A percentile compares a stretch with the other conserved stretches of the same genome.
phyloP scores from a whole-genome alignment of 345 rosid genomes.

The Geranium rotundifolium region DNA sequence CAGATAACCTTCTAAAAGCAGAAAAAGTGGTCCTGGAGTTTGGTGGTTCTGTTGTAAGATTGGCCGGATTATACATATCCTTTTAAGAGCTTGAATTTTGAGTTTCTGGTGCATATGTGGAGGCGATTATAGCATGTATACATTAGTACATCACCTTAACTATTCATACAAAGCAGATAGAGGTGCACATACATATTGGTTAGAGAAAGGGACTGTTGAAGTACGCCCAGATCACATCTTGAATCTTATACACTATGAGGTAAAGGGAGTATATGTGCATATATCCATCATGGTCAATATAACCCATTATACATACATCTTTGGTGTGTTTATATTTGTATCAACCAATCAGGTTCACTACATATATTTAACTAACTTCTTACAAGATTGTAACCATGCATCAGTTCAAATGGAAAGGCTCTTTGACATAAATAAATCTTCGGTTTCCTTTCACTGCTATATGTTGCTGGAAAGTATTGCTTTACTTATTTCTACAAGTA shows the following conservation, averaged over 20 bases:
- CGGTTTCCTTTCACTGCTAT: no score
- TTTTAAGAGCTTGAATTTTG: slow-evolving; percentile 15
- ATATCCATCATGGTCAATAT: not conserved
- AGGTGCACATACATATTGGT: slow-evolving; percentile 90
- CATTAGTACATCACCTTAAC: slow-evolving; percentile 31
- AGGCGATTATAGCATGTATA: not conserved
- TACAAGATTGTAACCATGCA: no score
- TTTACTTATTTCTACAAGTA: no score
- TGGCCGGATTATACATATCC: slow-evolving; percentile 99
- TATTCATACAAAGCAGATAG: slow-evolving; percentile 58
- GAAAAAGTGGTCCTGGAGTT: slow-evolving; percentile 61
- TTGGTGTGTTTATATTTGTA: no score
- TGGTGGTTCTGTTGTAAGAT: slow-evolving; percentile 71
- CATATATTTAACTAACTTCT: no score
- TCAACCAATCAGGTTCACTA: no score
- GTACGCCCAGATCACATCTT: slow-evolving; percentile 80
- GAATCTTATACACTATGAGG: slow-evolving; percentile 96
- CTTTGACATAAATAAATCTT: no score
- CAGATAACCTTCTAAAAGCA: slow-evolving; percentile 74
- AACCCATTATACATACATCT: not conserved
- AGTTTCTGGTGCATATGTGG: slow-evolving; percentile 5
- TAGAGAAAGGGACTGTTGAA: slow-evolving; percentile 59
- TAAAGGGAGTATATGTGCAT: slow-evolving; percentile 10
- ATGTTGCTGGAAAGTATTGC: no score
- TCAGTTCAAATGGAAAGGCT: no score